These are phyloP conservation scores for Ogataea sp. DNA, from an alignment of 805 yeast genomes.

Conservation along the genomic window DNA sequence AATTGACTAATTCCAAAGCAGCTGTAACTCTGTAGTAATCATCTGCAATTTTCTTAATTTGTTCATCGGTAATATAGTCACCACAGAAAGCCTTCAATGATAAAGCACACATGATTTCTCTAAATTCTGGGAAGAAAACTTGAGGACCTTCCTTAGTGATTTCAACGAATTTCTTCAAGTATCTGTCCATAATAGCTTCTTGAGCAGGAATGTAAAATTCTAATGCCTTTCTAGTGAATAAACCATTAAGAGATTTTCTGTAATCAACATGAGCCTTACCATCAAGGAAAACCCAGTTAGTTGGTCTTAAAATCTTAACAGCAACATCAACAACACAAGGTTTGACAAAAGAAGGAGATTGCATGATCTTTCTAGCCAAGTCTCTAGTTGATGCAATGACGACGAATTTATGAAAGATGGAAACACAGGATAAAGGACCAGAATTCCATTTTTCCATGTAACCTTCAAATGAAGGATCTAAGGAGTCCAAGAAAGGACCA, in stretches of 20 bases:
- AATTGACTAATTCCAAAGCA: slow-evolving; percentile 93
- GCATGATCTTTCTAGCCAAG: slow-evolving; percentile 77
- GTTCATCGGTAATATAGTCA: slow-evolving; percentile 85
- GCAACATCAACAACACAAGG: slow-evolving; percentile 99
- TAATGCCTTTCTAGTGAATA: slow-evolving; percentile 79
- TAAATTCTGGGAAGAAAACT: slow-evolving; percentile 84
- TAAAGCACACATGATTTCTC: slow-evolving; percentile 93
- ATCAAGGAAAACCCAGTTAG: slow-evolving; percentile 96
- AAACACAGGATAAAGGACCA: slow-evolving; percentile 92
- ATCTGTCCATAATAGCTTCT: slow-evolving; percentile 78
- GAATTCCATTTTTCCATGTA: slow-evolving; percentile 90
- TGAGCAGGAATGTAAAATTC: slow-evolving; percentile 77
- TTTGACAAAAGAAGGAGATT: slow-evolving; percentile 80
- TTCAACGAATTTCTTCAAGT: slow-evolving; percentile 58
- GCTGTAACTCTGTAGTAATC: slow-evolving; percentile 90
- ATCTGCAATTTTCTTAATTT: slow-evolving; percentile 82
- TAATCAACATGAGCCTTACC: slow-evolving; percentile 95
- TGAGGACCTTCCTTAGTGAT: slow-evolving; percentile 51
- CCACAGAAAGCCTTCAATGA: slow-evolving; percentile 95
- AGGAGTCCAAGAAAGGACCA: slow-evolving; percentile 90
- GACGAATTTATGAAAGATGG: slow-evolving; percentile 96
- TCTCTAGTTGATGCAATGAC: slow-evolving; percentile 88
- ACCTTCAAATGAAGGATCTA: slow-evolving; percentile 93
- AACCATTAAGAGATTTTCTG: slow-evolving; percentile 81
- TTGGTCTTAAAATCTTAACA: slow-evolving; percentile 82